A percentile compares a stretch with the other conserved stretches of the same genome.
phyloP scores from a whole-genome alignment of 306 rosid genomes.

The Alnus rubra region DNA sequence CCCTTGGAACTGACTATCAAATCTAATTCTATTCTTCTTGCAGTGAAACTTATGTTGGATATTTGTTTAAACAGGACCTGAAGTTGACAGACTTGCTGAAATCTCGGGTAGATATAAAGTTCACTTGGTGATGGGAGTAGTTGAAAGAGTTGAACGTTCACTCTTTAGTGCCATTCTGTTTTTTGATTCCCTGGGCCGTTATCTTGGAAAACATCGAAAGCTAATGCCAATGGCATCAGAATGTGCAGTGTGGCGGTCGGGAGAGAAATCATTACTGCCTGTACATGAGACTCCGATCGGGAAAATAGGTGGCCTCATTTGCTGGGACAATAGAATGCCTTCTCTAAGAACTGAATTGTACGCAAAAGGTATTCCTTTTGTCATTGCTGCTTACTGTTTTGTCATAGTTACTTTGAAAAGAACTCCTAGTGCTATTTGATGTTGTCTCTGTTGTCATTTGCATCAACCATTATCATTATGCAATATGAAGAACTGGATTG shows the following conservation, averaged over 20 bases:
- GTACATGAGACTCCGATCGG: conserved; percentile 88
- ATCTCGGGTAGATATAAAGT: conserved; percentile 9
- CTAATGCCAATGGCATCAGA: conserved; percentile 3
- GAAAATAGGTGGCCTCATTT: conserved; percentile 33
- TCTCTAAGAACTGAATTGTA: conserved; percentile 84
- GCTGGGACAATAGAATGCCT: conserved; percentile 95
- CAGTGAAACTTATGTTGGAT: neutral
- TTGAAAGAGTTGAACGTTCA: neutral
- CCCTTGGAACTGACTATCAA: neutral
- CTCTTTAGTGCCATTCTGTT: conserved; percentile 3
- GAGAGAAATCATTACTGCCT: conserved; percentile 91
- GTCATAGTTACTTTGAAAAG: neutral
- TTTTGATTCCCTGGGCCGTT: conserved; percentile 9
- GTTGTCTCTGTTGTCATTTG: neutral
- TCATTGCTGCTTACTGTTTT: neutral
- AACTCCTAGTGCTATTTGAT: neutral
- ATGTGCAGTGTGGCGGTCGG: conserved; percentile 76
- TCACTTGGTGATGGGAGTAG: conserved; percentile 27
- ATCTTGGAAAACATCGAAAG: conserved; percentile 21
- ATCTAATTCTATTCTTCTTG: neutral
- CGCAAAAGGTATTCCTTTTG: conserved; percentile 67
- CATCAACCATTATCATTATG: neutral
- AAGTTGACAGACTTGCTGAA: conserved; percentile 42
- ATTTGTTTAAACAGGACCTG: conserved; percentile 4
- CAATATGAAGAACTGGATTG: neutral